Percentiles rank a stretch among this genome's conserved stretches.
Conservation (phyloP, 306 rosid species). For the Medicago lupulina region DNA sequence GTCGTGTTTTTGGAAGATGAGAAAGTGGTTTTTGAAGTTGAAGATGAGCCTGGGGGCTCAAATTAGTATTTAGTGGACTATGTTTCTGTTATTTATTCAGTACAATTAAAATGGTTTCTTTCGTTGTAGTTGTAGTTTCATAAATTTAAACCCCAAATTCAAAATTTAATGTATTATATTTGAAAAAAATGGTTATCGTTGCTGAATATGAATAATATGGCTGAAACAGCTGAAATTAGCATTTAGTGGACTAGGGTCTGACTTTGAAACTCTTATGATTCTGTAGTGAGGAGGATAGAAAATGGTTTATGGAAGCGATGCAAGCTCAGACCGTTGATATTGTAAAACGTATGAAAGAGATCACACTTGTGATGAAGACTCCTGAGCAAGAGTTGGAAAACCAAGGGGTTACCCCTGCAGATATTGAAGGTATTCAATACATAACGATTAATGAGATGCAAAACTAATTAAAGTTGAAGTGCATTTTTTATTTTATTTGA, state of each 20-base stretch:
- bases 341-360: constrained; percentile 91
- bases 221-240: not conserved
- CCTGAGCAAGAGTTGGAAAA: constrained; percentile 85
- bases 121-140: not conserved
- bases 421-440: constrained; percentile 71
- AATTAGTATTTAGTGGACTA: no score
- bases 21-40: no score
- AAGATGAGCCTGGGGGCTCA: no score
- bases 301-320: constrained; percentile 95
- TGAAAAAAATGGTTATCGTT: constrained; percentile 3
- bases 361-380: constrained; percentile 84
- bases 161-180: not conserved
- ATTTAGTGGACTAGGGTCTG: constrained; percentile 1
- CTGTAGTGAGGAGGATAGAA: constrained; percentile 84
- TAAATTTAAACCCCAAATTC: not conserved
- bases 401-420: constrained; percentile 75
- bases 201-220: constrained; percentile 6
- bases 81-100: no score
- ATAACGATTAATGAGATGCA: not conserved
- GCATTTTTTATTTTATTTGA: not conserved
- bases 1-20: no score
- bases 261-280: constrained; percentile 24
- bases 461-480: not conserved
- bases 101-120: no score
- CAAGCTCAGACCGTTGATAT: constrained; percentile 83